These are phyloP conservation scores for Boletellus ananiceps DNA, from an alignment of 768 basidiomycete genomes.

Conservation along the genomic window DNA sequence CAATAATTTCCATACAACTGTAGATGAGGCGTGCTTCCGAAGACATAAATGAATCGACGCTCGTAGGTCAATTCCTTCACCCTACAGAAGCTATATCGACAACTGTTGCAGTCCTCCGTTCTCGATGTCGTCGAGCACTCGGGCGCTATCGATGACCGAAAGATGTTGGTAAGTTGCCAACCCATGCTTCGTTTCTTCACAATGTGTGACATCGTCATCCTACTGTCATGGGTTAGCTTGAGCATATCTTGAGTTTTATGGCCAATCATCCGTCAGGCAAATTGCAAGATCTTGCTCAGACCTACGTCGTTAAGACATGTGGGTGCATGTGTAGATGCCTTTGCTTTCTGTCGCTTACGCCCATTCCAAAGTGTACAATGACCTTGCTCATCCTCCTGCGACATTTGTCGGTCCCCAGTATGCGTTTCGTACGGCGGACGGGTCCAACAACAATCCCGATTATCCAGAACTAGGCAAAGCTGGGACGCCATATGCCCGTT, in stretches of 20 bases:
- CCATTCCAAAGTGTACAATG: slow-evolving; percentile 60
- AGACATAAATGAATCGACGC: slow-evolving; percentile 26
- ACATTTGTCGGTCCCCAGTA: slow-evolving; percentile 61
- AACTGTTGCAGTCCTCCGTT: slow-evolving; percentile 43
- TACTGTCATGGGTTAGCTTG: slow-evolving; percentile 46
- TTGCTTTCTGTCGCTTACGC: not conserved
- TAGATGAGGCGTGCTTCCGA: slow-evolving; percentile 31
- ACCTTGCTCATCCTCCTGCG: slow-evolving; percentile 73
- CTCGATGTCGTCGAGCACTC: slow-evolving; percentile 58
- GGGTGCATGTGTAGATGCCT: slow-evolving; percentile 23
- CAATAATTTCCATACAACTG: not conserved
- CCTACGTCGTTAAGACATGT: slow-evolving; percentile 51
- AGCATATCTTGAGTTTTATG: slow-evolving; percentile 62
- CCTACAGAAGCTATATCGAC: not conserved
- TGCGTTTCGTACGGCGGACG: slow-evolving; percentile 72
- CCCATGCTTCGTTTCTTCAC: not conserved
- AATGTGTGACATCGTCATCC: not conserved
- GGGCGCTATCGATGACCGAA: slow-evolving; percentile 70
- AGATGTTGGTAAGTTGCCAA: slow-evolving; percentile 55
- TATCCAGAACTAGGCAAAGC: slow-evolving; percentile 74
- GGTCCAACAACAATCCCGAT: slow-evolving; percentile 68
- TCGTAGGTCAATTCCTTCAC: slow-evolving; percentile 12
- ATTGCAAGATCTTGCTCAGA: slow-evolving; percentile 37
- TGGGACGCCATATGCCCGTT: slow-evolving; percentile 74
- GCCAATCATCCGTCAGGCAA: slow-evolving; percentile 51